Conservation (phyloP, 257 asterid genomes). For the Solanum dulcamara region DNA sequence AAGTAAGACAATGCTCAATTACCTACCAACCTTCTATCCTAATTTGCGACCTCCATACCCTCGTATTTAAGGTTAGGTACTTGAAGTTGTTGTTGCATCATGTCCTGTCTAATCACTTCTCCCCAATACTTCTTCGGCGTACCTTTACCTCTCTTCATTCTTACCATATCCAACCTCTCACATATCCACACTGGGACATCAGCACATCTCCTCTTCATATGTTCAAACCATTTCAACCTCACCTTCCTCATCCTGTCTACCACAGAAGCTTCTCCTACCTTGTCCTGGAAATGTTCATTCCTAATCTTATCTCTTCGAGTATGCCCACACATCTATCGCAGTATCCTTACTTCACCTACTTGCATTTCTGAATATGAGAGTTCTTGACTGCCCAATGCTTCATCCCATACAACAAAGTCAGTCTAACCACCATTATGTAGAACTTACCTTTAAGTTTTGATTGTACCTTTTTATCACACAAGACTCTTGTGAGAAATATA, state of each 20-base stretch:
- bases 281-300: not conserved
- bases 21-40: not conserved
- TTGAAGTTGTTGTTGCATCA: not conserved
- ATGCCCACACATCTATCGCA: not conserved
- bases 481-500: no score
- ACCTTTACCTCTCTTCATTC: not conserved
- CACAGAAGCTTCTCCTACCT: not conserved
- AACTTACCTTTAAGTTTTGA: not conserved
- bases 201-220: not conserved
- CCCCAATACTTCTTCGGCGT: not conserved
- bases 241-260: not conserved
- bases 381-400: not conserved
- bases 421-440: not conserved
- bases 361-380: not conserved
- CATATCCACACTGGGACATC: not conserved
- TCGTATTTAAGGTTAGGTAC: not conserved
- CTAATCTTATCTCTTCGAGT: not conserved
- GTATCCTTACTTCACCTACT: not conserved
- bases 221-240: not conserved
- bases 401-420: not conserved
- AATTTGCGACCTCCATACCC: not conserved
- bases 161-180: not conserved
- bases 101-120: not conserved
- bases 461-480: not conserved
- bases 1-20: not conserved